Conservation (phyloP, 495 filamentous ascomycete species). For the Hypoxylon subgilvum region DNA sequence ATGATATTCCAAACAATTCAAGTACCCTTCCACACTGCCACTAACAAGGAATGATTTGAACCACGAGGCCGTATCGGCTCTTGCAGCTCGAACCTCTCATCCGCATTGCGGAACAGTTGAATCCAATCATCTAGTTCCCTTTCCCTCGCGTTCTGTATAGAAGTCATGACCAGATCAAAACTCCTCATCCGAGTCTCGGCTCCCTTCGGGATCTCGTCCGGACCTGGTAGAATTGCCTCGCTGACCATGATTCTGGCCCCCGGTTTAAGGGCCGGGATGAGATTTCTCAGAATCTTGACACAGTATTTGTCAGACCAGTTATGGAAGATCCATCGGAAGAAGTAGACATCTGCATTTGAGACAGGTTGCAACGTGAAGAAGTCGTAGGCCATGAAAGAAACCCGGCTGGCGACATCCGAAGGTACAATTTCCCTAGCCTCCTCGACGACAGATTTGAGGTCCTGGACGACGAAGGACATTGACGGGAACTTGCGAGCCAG, state of each 20-base stretch:
- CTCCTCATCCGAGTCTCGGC: neutral
- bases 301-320: conserved; percentile 54
- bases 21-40: neutral
- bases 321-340: conserved; percentile 59
- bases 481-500: conserved; percentile 44
- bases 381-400: conserved; percentile 52
- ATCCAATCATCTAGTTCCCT: conserved; percentile 24
- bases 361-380: conserved; percentile 57
- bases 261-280: conserved; percentile 52
- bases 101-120: conserved; percentile 11
- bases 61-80: conserved; percentile 3
- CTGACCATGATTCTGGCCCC: conserved; percentile 47
- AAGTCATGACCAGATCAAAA: conserved; percentile 23
- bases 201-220: neutral
- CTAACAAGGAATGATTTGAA: conserved; percentile 18
- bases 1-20: too few relatives aligned
- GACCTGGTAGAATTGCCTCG: conserved; percentile 43
- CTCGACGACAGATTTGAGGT: conserved; percentile 32
- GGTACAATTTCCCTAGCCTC: neutral
- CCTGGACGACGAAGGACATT: conserved; percentile 53
- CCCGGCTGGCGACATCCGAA: neutral
- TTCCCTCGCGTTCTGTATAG: conserved; percentile 22
- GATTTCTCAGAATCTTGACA: conserved; percentile 46
- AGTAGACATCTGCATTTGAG: conserved; percentile 56
- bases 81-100: conserved; percentile 2